Conservation (phyloP, 164 flowering plant species). For the Berberis vulgaris region DNA sequence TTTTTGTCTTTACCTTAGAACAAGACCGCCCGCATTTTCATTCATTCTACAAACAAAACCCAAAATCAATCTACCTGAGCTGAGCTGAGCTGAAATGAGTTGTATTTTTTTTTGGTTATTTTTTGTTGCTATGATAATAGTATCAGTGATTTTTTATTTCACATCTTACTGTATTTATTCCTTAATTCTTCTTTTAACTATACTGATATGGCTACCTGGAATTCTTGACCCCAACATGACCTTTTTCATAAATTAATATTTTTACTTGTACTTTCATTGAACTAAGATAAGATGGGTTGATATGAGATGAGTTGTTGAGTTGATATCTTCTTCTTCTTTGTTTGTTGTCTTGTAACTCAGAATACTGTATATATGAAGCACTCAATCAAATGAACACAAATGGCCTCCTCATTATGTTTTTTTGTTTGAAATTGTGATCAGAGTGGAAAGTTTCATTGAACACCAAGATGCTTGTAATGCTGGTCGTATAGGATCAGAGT, state of each 20-base stretch:
- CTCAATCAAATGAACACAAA: neutral
- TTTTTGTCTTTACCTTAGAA: no score
- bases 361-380: neutral
- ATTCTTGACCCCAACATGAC: no score
- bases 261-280: no score
- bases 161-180: no score
- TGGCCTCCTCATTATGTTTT: neutral
- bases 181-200: no score
- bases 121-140: neutral
- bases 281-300: no score
- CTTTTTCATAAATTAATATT: no score
- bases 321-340: neutral
- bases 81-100: no score
- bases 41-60: neutral
- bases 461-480: conserved; percentile 86
- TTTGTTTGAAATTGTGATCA: conserved; percentile 11
- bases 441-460: conserved; percentile 96
- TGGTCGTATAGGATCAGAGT: conserved; percentile 39
- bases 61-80: no score
- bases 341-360: neutral
- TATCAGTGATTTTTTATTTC: neutral
- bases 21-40: no score
- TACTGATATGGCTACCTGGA: no score
- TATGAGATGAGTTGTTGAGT: neutral
- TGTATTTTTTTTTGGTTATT: neutral